Base-by-base conservation (phyloP, 305 asterid genomes). In the Fraxinus latifolia region DNA sequence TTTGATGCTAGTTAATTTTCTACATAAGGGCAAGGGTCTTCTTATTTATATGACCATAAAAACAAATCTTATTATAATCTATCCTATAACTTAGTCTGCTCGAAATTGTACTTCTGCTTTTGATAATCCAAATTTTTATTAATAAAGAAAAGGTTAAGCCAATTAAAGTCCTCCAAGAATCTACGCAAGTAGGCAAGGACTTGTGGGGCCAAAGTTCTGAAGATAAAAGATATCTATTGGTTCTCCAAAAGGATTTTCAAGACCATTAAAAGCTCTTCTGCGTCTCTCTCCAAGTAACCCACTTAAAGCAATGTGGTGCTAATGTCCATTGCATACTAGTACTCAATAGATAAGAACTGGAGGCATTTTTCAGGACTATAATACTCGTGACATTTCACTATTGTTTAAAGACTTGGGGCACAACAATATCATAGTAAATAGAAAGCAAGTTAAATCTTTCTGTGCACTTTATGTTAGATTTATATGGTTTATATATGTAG, bases 391-490 rank as follows among this genome's bases (percentile, higher is more conserved):
- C 23, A 27, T 76, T 44, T 5, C 79, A 76, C 21, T 76, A 6
- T 29, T 8, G 12, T 29, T 75, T 75, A 29, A 39, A 14, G 67
- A 58, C 29, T 7, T 4, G 12, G 32, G 79, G 53, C 44, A 58
- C 71, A 58, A 25, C 25, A 78, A 70, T 55, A 74, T 75, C 74
- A 34, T 21, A 76, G 60, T 44, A 81, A 74, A 42, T 50, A 47
- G 76, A 68, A 55, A 70, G 79, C 68, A 47, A 76, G 11, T n/a
- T 76, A 65, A 29, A 44, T 77, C 9, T 32, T 60, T 77, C 27
- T 67, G 23, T 83, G 44, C 73, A 39, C 70, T 73, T 78, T 78
- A 47, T 75, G 77, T 44, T 25, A 27, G 32, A 55, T 74, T 23
- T 60, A 12, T 34, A 34, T 70, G 21, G 34, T 68, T 76, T 74